phyloP scores from a whole-genome alignment of 139 green algal genomes.

The Picochlorum sp. region DNA sequence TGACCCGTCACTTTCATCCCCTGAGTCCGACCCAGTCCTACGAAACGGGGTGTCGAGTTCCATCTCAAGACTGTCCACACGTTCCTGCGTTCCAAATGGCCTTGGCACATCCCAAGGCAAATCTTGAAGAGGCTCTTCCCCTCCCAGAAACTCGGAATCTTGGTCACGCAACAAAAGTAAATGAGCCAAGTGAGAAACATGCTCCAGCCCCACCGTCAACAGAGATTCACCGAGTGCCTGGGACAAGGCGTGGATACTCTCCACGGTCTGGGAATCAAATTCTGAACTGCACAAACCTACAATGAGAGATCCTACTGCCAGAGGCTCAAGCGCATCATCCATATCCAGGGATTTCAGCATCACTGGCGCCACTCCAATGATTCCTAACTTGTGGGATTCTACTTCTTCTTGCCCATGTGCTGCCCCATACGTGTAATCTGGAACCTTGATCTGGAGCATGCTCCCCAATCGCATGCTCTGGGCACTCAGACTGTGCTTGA shows the following conservation, averaged over 20 bases:
- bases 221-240: constrained; percentile 1
- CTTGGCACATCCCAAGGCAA: constrained; percentile 12
- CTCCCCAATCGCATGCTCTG: constrained; percentile 8
- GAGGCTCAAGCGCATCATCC: not conserved
- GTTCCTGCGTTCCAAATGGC: not conserved
- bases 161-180: constrained; percentile 14
- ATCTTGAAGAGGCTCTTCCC: constrained; percentile 17
- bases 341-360: not conserved
- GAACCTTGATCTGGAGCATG: constrained; percentile 2
- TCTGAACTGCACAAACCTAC: constrained; percentile 1
- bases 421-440: not conserved
- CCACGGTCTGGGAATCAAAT: not conserved
- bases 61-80: not conserved
- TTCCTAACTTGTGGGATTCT: too few species aligned
- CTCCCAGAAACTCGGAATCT: constrained; percentile 6
- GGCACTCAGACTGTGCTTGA: constrained; percentile 15
- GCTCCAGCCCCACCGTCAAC: constrained; percentile 6
- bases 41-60: not conserved
- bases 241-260: not conserved
- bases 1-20: too few species aligned
- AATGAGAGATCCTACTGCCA: constrained; percentile 22
- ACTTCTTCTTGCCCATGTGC: not conserved
- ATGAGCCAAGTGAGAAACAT: constrained; percentile 8
- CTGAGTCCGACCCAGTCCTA: too few species aligned
- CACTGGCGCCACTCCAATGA: constrained; percentile 11